phyloP scores from a whole-genome alignment of 1,139 yeast species.

The Yamadazyma epiphylla region DNA sequence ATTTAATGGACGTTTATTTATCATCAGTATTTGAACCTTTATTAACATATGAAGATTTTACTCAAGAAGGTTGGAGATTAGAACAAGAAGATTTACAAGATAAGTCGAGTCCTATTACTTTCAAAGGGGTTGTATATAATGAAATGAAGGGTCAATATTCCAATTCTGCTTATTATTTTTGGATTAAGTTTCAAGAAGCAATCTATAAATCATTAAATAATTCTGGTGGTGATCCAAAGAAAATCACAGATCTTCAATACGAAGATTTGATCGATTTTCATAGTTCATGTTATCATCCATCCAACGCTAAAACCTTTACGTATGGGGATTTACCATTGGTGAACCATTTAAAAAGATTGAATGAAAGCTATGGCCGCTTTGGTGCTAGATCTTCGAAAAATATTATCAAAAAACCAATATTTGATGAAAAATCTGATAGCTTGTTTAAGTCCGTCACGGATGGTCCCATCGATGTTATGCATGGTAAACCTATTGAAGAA shows the following conservation, averaged over 20 bases:
- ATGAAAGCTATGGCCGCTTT: constrained; percentile 48
- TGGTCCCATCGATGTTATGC: constrained; percentile 85
- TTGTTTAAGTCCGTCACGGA: constrained; percentile 19
- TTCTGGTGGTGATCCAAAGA: constrained; percentile 92
- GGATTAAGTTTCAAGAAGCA: constrained; percentile 81
- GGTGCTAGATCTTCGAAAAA: constrained; percentile 40
- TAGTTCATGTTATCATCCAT: constrained; percentile 74
- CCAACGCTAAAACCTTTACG: constrained; percentile 82
- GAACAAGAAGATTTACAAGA: constrained; percentile 68
- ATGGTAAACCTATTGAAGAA: constrained; percentile 53
- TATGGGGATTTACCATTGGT: constrained; percentile 75
- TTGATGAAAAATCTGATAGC: constrained; percentile 7
- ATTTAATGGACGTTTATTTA: constrained; percentile 82
- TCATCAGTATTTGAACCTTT: constrained; percentile 86
- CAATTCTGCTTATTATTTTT: constrained; percentile 79
- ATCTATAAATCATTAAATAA: constrained; percentile 81
- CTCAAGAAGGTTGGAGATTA: constrained; percentile 97
- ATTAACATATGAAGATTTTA: constrained; percentile 73
- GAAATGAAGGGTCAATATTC: constrained; percentile 99
- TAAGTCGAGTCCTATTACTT: constrained; percentile 54
- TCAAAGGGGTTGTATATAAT: constrained; percentile 95
- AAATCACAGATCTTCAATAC: constrained; percentile 70
- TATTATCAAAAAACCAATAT: constrained; percentile 26
- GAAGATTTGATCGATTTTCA: constrained; percentile 79
- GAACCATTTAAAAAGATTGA: constrained; percentile 58